Conservation (phyloP, 768 basidiomycete genomes). For the Clitopilus hobsonii region DNA sequence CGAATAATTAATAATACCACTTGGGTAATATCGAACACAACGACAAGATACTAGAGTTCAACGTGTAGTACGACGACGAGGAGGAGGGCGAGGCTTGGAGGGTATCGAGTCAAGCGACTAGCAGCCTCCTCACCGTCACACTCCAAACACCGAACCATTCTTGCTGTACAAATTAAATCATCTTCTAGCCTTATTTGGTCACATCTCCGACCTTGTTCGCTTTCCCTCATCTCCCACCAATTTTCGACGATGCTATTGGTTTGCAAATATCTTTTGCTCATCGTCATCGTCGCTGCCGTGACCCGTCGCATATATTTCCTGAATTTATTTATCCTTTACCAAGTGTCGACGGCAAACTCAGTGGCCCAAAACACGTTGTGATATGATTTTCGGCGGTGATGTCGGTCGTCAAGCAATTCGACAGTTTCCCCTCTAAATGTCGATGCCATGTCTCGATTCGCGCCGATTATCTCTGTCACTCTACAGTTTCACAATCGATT, state of each 20-base stretch:
- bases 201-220: neutral
- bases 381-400: neutral
- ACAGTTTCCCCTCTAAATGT: neutral
- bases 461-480: neutral
- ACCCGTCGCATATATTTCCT: neutral
- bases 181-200: neutral
- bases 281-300: neutral
- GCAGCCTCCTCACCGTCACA: neutral
- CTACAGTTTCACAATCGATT: neutral
- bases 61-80: neutral
- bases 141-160: neutral
- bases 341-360: neutral
- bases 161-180: neutral
- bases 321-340: neutral
- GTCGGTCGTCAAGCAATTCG: neutral
- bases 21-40: constrained; percentile 8
- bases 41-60: no score
- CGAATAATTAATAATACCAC: constrained; percentile 28
- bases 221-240: neutral
- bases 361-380: neutral
- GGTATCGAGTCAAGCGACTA: neutral
- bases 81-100: neutral
- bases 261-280: neutral
- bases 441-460: neutral
- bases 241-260: neutral